Evolutionary conservation across 495 filamentous ascomycete species (phyloP), one percentile per base, ranked within the genome.

Genomic region (Xanthoparmelia taractica): DNA sequence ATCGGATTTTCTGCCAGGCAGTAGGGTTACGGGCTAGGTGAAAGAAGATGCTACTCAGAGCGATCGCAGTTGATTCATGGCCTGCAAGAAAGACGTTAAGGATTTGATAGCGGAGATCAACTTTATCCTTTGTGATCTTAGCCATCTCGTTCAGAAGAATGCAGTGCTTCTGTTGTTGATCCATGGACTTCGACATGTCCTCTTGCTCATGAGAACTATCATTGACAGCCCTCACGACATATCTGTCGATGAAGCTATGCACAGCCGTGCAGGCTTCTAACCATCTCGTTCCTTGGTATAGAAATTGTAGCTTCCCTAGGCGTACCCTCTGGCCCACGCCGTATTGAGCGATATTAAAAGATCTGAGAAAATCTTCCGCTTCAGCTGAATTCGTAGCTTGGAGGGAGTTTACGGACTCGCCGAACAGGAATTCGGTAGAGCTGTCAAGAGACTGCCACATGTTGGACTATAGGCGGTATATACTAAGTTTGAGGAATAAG

Each of bases 41-140:
- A 67, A 81, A 85, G 70, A 90, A 89, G 2, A 79, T 74, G 11
- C 82, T 82, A 18, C 80, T 78, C 13, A 90, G 72, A 4, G 80
- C 72, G 40, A 73, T 73, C 6, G 85, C 83, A 0, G 83, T 87
- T 4, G 86, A 87, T 64, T 89, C 86, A 56, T 77, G 73, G n/a
- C 84, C 84, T 1, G 84, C 84, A 2, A 84, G 67, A 15, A 87
- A 74, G 41, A 87, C 78, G 57, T 77, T 78, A 15, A 61, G 27
- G 40, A 66, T 23, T 31, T 66, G 34, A 38, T 57, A 50, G 0
- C 64, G 59, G 5, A 66, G 58, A 6, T 25, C 52, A 10, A 58
- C 68, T 10, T 73, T 74, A 38, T 78, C 75, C n/a, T 68, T 70
- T 7, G 75, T 78, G 18, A 65, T 58, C 10, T 69, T 68, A 6